These are phyloP conservation scores for Yamadazyma membranifaciens DNA, from an alignment of 1,139 yeast genomes.

Conservation along the genomic window DNA sequence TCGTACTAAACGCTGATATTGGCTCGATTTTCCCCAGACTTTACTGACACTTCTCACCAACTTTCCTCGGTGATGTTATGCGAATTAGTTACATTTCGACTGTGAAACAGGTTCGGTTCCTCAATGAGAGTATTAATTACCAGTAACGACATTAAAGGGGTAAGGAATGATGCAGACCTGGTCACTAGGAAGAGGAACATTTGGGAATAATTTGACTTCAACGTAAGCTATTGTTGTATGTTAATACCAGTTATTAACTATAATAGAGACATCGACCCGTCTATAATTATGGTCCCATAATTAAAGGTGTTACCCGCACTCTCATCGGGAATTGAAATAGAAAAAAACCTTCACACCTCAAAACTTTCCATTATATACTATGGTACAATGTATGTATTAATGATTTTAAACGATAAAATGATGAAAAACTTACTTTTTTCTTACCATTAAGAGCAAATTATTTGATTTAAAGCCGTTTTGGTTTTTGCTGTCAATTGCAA, in stretches of 20 bases:
- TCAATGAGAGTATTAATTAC: too few relatives aligned
- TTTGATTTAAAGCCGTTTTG: constrained; percentile 40
- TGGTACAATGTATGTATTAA: constrained; percentile 1
- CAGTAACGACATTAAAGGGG: too few relatives aligned
- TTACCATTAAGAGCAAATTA: constrained; percentile 39
- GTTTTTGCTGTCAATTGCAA: constrained; percentile 39
- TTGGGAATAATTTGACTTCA: too few relatives aligned
- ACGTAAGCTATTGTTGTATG: too few relatives aligned
- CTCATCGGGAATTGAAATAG: not conserved
- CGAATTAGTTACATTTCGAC: not conserved
- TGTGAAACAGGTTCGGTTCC: not conserved
- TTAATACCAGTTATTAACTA: too few relatives aligned
- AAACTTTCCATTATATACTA: not conserved
- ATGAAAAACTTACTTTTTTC: constrained; percentile 23
- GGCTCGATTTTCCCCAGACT: constrained; percentile 5
- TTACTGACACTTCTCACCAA: not conserved
- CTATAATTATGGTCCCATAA: not conserved
- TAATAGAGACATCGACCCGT: too few relatives aligned
- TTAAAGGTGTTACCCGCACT: not conserved
- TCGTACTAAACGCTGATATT: not conserved
- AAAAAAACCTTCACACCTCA: not conserved
- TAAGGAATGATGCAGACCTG: too few relatives aligned
- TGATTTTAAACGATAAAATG: constrained; percentile 10
- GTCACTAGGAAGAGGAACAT: not conserved
- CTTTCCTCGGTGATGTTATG: constrained; percentile 3